Base-by-base conservation (phyloP, 176 grass and related monocot genomes). In the Oryza australiensis region DNA sequence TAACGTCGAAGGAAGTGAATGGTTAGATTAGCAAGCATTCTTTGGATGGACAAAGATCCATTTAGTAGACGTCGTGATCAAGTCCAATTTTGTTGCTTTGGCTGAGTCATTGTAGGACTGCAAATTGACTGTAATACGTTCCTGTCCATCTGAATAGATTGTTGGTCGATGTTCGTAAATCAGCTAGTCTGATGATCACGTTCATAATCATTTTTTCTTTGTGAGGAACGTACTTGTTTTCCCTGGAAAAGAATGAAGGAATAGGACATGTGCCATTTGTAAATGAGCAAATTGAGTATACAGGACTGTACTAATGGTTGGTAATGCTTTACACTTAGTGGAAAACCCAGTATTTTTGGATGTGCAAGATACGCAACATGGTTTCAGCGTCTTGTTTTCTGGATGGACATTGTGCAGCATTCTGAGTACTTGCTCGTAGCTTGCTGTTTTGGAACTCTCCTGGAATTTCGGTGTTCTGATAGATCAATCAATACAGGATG, bases 51-150 rank as follows among this genome's bases (percentile, higher is more conserved):
- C 41, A 27, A 34, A 18, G 75, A 40, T 72, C 63, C 60, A 79
- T 20, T 65, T 26, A 30, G 55, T 80, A 74, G 46, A 65, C 8
- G 55, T 70, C 5, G 27, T 83, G n/a, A 59, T 24, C 3, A 62
- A 26, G 62, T 45, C 14, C 68, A 40, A 12, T 84, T 83, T 60
- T 88, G 18, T 74, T 20, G 68, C 35, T 49, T 30, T 43, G 34
- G 51, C 49, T 43, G 66, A 60, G n/a, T 26, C n/a, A 6, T n/a
- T 80, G 9, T 22, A 65, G 16, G 42, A 51, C 16, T 75, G 57
- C 64, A 78, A 66, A 45, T 59, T 84, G 27, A 33, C 51, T 49
- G 38, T 16, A 82, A 35, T 33, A 16, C 45, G 49, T 43, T 15
- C 20, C 11, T 18, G 27, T 13, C 5, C 28, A 64, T 20, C 37